Base-by-base conservation (phyloP, 2,329 filamentous ascomycete species). In the Periconia sp. region DNA sequence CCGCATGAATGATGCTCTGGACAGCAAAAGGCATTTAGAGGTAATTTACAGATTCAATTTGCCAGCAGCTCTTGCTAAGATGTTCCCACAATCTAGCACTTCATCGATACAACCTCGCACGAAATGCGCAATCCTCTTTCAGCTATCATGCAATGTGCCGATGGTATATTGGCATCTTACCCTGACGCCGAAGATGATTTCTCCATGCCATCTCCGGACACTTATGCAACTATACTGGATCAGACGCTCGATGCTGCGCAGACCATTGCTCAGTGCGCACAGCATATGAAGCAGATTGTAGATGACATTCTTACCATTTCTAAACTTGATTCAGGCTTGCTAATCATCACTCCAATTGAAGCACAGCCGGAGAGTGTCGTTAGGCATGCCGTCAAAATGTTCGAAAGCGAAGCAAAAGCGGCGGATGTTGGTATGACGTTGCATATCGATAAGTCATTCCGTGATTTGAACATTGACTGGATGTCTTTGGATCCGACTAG, bases 281-380 rank as follows among this genome's bases (percentile, higher is more conserved):
- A 76, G 46, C 77, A 79, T 56, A 76, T 77, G 63, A 79, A 78
- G 54, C 64, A 73, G 8, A 78, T 79, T 18, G 75, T 79, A 0
- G 77, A 79, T 51, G 77, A 79, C 53, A 70, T 79, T 17, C 61
- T 79, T 5, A 77, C 75, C 0, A 65, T 77, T 44, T 77, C 74
- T 0, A 79, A 79, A 47, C 64, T 79, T 3, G 76, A 78, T 56
- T 76, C 76, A 0, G 70, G 68, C 1, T 61, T 79, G 11, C 65
- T 79, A 9, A 57, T 69, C 7, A 74, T 78, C 53, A 74, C 72
- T 0, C 75, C 77, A 3, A 68, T 76, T 31, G 69, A 69, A 49
- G 68, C 74, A 0, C 67, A 73, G 47, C 56, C 70, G 0, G 69
- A 72, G 11, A 64, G 58, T 1, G 65, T 77, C 7, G 64, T 73